Evolutionary conservation across 345 rosid species (phyloP), one percentile per base, ranked within the genome.

Genomic region (Salix caprea): DNA sequence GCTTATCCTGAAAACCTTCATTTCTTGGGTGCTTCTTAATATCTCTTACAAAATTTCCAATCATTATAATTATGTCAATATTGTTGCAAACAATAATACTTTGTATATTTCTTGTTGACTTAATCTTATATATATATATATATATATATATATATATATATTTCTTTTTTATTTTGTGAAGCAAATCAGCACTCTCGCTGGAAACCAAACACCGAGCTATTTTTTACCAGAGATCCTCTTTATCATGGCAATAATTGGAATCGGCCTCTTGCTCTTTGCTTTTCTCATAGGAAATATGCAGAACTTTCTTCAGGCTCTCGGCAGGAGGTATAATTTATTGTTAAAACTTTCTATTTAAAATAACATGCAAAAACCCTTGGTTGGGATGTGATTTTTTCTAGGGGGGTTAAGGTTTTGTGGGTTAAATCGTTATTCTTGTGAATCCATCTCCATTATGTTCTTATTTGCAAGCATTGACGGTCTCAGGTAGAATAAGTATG

Each of bases 171-270:
- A 62, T 72, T 68, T 80, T 64, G 12, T 79, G 80, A 83, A 95
- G 99, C 99, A 95, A 95, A 92, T 95, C 85, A 93, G 99, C 79
- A 92, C 97, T 50, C 91, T 95, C 66, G 97, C 97, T 50, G 99
- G 99, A 75, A 95, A 91, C 80, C 97, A 72, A 82, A 21, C 0
- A 37, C 99, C 99, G 15, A 95, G 99, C 88, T 93, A 91, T 84
- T 89, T 86, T 76, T 48, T 84, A 1, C 69, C 86, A 84, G 97
- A 95, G 86, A 93, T 95, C 82, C 86, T 92, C 64, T 95, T 92
- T 76, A 92, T 97, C 42, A 92, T 95, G 97, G 87, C 77, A 32
- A 89, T 95, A 39, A 79, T 91, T n/a, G 97, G 95, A 80, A 64
- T 92, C 15, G 99, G 99, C 21, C 97, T 95, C 70, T 82, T 95